Evolutionary conservation across 2,329 filamentous ascomycete genomes (phyloP), one percentile per base, ranked within the genome.

Genomic region (Trichoderma polysporum): DNA sequence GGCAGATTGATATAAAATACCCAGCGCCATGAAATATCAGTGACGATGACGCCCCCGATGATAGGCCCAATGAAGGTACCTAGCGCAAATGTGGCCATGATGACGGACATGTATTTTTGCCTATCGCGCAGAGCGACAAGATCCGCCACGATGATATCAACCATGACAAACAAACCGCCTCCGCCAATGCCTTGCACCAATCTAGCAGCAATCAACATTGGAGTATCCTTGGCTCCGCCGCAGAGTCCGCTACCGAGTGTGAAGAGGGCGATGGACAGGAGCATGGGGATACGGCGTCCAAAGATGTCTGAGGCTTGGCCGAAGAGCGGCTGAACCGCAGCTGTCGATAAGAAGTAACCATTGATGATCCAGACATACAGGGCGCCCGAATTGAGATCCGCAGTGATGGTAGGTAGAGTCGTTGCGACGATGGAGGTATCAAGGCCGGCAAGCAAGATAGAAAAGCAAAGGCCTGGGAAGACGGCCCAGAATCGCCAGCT

Each of bases 361-460:
- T 52, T 52, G 17, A 41, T 27, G n/a, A 66, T 41, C 63, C 63
- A 66, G 2, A 59, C 63, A 17, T 66, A 66, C 2, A 33, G 31
- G 8, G 22, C 25, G 2, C 63, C 63, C 19, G 37, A 45, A 13
- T 60, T 37, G 29, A 66, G 39, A 5, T 22, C 37, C 13, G 41
- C 45, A 2, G 56, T 49, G 33, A 66, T 66, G 7, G 83, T 84
- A 0, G 87, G 86, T 15, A 88, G 79, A 3, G 86, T 83, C 0
- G 86, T 86, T 3, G 86, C 82, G 41, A 88, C 79, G 71, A 88
- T 86, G 13, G 84, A 86, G 3, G 80, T 73, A 69, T 82, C 84
- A 72, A 82, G 76, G 0, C 80, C 78, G 5, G 78, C 74, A 5
- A 82, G 74, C 68, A 81, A 77, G 5, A 80, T 41, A 4, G 70